Evolutionary conservation across 2,329 filamentous ascomycete genomes (phyloP).

Genomic region (Colletotrichum costaricense): DNA sequence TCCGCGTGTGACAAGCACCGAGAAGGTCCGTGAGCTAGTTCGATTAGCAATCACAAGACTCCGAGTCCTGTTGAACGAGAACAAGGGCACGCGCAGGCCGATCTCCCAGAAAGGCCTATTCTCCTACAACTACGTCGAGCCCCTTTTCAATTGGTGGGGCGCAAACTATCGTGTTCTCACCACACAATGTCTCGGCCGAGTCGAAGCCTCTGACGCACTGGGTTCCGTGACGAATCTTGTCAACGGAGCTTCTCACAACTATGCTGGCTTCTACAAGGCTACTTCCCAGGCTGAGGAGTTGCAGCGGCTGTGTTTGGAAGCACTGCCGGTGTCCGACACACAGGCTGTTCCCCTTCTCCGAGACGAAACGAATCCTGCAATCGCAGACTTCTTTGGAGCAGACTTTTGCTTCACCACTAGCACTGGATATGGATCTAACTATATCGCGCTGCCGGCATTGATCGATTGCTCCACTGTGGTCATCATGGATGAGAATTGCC

Average conservation of each 20-base stretch:
- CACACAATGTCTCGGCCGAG: slow-evolving; percentile 9
- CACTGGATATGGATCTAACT: slow-evolving; percentile 37
- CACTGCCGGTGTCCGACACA: slow-evolving; percentile 30
- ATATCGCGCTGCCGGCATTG: slow-evolving; percentile 29
- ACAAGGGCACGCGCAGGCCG: background rate
- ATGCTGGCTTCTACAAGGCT: slow-evolving; percentile 33
- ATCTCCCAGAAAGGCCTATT: slow-evolving; percentile 2
- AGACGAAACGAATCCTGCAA: slow-evolving; percentile 12
- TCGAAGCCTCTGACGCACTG: slow-evolving; percentile 16
- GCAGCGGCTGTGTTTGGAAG: slow-evolving; percentile 30
- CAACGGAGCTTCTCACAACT: slow-evolving; percentile 35
- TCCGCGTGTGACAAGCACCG: background rate
- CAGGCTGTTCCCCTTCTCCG: slow-evolving; percentile 20
- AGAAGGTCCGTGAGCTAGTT: slow-evolving; percentile 14
- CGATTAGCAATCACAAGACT: background rate
- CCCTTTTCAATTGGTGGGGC: slow-evolving; percentile 35
- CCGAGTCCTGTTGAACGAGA: slow-evolving; percentile 6
- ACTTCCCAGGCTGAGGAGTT: slow-evolving; percentile 15
- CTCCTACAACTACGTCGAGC: slow-evolving; percentile 35
- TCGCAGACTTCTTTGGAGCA: slow-evolving; percentile 22
- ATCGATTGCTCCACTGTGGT: slow-evolving; percentile 17
- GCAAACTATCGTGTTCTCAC: slow-evolving; percentile 33
- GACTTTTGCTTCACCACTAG: slow-evolving; percentile 35
- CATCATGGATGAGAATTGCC: slow-evolving; percentile 32
- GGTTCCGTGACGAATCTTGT: background rate